phyloP scores from a whole-genome alignment of 176 grass and related monocot species.

The Aegilops sharonensis region DNA sequence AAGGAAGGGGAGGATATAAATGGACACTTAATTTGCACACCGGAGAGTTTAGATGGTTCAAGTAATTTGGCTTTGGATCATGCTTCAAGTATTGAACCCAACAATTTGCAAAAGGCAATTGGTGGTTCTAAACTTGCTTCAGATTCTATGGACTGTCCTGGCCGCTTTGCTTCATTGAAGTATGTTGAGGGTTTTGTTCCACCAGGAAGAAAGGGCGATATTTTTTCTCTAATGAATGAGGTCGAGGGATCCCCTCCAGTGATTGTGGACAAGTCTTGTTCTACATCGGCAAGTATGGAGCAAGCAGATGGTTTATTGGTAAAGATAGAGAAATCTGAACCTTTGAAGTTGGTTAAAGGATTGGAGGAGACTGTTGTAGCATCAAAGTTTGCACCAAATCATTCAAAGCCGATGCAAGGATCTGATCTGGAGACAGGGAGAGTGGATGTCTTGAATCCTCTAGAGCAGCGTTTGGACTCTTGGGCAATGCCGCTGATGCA shows the following conservation, averaged over 20 bases:
- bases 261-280: background rate
- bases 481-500: background rate
- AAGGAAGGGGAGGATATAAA: conserved; percentile 17
- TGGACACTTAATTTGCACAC: background rate
- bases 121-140: conserved; percentile 7
- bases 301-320: background rate
- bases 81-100: background rate
- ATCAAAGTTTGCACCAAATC: background rate
- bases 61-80: conserved; percentile 8
- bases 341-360: background rate
- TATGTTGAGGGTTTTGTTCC: conserved; percentile 10
- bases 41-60: background rate
- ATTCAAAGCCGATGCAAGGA: background rate
- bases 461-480: background rate
- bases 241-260: conserved; percentile 11
- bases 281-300: background rate
- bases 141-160: background rate
- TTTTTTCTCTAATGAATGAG: background rate
- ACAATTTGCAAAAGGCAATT: background rate
- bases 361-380: background rate
- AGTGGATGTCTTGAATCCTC: conserved; percentile 2
- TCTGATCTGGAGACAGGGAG: background rate
- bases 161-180: conserved; percentile 1
- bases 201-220: background rate
- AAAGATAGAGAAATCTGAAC: background rate